Base-by-base conservation (phyloP, 1,284 basidiomycete species). In the Puccinia polysora region DNA sequence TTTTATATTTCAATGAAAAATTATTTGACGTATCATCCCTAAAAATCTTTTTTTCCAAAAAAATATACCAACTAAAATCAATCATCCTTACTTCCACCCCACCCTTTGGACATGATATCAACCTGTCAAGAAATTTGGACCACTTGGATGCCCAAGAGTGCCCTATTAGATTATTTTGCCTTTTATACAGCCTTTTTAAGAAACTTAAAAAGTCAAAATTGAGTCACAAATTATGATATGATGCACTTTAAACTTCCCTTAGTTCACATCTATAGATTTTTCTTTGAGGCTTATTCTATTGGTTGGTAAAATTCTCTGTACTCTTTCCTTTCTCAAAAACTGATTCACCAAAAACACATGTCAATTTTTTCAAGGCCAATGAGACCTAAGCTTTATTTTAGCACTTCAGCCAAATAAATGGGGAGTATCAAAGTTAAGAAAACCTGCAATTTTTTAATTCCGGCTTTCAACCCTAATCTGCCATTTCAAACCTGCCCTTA, bases 111-210 rank as follows among this genome's bases (percentile, higher is more conserved):
- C 52, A 78, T 92, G 64, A 86, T 86, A 25, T 87, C 87, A n/a
- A 87, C 93, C 64, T 94, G 91, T 77, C 93, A 93, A 79, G 93
- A 91, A 43, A 91, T 89, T 32, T 90, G 90, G 77, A 81, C 81
- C n/a, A 81, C 79, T 73, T 81, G 80, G 62, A 80, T 81, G 79
- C 80, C 81, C 47, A 81, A 83, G 85, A 84, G 91, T 75, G 94
- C 85, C 49, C 81, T 96, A 49, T 83, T 97, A 73, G 88, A 86
- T 3, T 91, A 96, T 77, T 83, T 84, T 59, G 88, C 87, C 76
- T 82, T 95, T 75, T 86, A 88, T 8, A 82, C 85, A 30, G 83
- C 88, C 3, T 82, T 84, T 18, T 82, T 87, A 71, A 85, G 86
- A 50, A 87, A 89, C 76, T 78, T 87, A 47, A 83, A 84, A 74